These are phyloP conservation scores for Coelastrella sp. DNA, from an alignment of 139 green algal species.

Conservation along the genomic window DNA sequence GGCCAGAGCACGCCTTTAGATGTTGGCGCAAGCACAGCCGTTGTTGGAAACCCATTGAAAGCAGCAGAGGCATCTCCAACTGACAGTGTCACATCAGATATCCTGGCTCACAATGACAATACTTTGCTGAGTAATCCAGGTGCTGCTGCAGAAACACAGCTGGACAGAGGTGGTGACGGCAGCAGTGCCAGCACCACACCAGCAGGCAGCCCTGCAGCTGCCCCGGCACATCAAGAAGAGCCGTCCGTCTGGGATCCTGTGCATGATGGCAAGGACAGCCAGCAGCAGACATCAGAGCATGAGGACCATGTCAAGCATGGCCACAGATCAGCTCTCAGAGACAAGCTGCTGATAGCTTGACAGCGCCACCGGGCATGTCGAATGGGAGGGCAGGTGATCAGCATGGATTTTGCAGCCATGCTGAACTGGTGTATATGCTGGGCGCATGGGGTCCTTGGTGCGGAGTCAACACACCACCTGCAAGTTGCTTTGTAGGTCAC, in stretches of 20 bases:
- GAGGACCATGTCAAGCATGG: background rate
- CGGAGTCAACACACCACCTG: background rate
- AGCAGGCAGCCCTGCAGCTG: too few species aligned
- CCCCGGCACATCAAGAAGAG: too few species aligned
- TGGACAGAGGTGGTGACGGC: too few species aligned
- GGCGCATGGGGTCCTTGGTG: background rate
- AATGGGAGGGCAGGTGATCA: background rate
- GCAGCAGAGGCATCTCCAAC: too few species aligned
- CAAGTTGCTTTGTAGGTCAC: too few species aligned
- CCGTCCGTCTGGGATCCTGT: background rate
- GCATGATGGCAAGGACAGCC: background rate
- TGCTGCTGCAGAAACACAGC: background rate
- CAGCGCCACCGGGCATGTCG: background rate
- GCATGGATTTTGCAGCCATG: background rate
- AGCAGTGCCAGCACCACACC: too few species aligned
- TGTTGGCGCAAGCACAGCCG: too few species aligned
- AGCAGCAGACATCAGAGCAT: background rate
- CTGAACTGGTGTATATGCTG: background rate
- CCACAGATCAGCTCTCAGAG: slow-evolving; percentile 7
- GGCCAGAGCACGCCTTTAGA: too few species aligned
- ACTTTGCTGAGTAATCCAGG: background rate
- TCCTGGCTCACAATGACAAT: slow-evolving; percentile 24
- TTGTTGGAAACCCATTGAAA: too few species aligned
- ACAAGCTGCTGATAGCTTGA: slow-evolving; percentile 11
- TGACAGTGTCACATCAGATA: background rate